Conservation (phyloP, 129 eudicot genomes). For the Helichrysum umbraculigerum region DNA sequence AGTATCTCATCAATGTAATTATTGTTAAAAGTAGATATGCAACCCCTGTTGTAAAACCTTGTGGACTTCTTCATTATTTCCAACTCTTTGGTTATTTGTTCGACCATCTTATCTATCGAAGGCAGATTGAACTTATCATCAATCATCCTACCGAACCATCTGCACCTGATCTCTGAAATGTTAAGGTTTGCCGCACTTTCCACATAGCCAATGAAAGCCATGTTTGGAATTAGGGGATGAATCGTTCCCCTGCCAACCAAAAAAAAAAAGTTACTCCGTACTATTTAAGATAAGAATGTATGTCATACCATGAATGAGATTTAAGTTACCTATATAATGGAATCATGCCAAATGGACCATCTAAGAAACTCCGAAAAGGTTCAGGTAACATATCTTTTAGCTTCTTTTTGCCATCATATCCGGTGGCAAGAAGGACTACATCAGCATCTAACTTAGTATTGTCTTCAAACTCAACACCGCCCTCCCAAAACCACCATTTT, state of each 20-base stretch:
- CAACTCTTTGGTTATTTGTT: slow-evolving; percentile 57
- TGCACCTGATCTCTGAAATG: slow-evolving; percentile 89
- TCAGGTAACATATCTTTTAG: slow-evolving; percentile 60
- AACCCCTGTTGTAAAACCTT: slow-evolving; percentile 81
- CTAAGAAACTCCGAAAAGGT: slow-evolving; percentile 60
- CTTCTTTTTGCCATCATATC: slow-evolving; percentile 85
- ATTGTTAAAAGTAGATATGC: slow-evolving; percentile 86
- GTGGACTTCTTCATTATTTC: slow-evolving; percentile 83
- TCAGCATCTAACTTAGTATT: slow-evolving; percentile 75
- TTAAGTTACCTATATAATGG: slow-evolving; percentile 71
- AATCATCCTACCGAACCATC: slow-evolving; percentile 68
- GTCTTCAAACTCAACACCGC: slow-evolving; percentile 79
- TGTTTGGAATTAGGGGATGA: slow-evolving; percentile 87
- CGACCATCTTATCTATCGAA: slow-evolving; percentile 60
- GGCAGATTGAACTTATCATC: slow-evolving; percentile 77
- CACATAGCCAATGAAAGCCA: slow-evolving; percentile 85
- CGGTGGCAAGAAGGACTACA: slow-evolving; percentile 78
- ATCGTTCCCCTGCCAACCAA: slow-evolving; percentile 69
- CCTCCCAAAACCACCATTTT: slow-evolving; percentile 86
- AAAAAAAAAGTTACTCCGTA: too few species aligned
- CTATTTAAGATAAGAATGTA: not conserved
- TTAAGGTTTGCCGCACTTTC: slow-evolving; percentile 89
- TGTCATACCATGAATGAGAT: not conserved
- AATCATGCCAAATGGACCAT: slow-evolving; percentile 70
- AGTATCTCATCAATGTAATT: slow-evolving; percentile 79